A percentile compares a stretch with the other conserved stretches of the same genome.
These are phyloP conservation scores for Aureobasidium pullulans DNA, from an alignment of 2,329 filamentous ascomycete species.

Conservation along the genomic window DNA sequence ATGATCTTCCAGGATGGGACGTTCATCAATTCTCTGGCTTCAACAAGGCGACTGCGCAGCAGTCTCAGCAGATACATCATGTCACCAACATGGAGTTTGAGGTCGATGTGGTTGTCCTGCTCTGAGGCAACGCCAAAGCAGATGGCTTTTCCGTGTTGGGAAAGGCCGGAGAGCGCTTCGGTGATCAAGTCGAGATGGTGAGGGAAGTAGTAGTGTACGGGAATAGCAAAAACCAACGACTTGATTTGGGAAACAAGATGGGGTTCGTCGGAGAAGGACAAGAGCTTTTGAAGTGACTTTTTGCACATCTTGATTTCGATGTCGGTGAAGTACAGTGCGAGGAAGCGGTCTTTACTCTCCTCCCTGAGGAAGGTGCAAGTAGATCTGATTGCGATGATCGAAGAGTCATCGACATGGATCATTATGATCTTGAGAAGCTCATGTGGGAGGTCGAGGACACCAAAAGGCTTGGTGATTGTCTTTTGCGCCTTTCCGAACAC, in stretches of 20 bases:
- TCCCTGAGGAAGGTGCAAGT: neutral
- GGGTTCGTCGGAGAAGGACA: neutral
- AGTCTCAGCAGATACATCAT: neutral
- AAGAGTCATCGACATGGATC: neutral
- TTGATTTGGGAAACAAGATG: neutral
- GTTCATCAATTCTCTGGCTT: neutral
- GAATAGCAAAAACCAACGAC: neutral
- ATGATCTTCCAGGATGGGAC: neutral
- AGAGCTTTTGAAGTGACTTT: neutral
- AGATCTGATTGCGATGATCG: neutral
- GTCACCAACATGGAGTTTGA: neutral
- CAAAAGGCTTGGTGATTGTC: neutral
- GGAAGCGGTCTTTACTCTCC: neutral
- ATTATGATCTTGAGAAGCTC: neutral
- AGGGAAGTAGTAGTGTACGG: neutral
- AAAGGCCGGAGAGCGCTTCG: neutral
- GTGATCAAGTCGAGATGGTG: neutral
- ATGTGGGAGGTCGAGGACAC: neutral
- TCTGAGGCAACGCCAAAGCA: neutral
- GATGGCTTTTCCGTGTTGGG: neutral
- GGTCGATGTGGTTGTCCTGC: neutral
- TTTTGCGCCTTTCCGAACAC: too few relatives aligned
- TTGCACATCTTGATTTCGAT: neutral
- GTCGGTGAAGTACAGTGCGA: neutral
- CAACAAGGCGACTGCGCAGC: neutral